phyloP scores from a whole-genome alignment of 352 stramenopile genomes.

The Phytophthora quininea region DNA sequence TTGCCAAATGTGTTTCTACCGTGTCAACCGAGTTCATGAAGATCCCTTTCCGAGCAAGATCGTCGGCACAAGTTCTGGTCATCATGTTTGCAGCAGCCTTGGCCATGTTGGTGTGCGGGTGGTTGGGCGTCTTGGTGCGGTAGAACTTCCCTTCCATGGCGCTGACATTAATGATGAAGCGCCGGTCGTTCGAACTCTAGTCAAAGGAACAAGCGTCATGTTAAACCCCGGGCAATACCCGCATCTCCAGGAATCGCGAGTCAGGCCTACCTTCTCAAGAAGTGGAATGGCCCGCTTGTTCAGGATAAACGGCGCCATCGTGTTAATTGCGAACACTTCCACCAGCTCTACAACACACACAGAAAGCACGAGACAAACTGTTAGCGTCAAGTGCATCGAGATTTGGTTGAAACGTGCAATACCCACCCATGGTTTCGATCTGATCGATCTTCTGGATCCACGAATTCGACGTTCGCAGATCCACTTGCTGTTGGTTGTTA shows the following conservation, averaged over 20 bases:
- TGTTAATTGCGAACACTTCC: constrained; percentile 92
- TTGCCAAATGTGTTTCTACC: constrained; percentile 24
- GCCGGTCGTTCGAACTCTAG: constrained; percentile 51
- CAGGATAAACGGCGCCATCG: constrained; percentile 94
- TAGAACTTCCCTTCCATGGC: constrained; percentile 98
- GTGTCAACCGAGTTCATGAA: constrained; percentile 97
- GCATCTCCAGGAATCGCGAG: not conserved
- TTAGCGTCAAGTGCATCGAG: not conserved
- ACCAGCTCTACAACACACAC: constrained; percentile 52
- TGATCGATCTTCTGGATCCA: constrained; percentile 89
- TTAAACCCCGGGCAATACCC: constrained; percentile 2
- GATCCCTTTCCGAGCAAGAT: constrained; percentile 88
- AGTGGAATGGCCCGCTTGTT: constrained; percentile 83
- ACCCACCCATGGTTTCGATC: constrained; percentile 70
- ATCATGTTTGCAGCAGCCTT: constrained; percentile 98
- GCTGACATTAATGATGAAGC: constrained; percentile 94
- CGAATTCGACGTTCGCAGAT: constrained; percentile 92
- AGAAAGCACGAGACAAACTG: constrained; percentile 12
- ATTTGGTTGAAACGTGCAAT: not conserved
- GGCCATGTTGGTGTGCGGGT: constrained; percentile 97
- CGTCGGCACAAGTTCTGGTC: constrained; percentile 90
- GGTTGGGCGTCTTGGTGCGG: constrained; percentile 92
- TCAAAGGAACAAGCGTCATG: not conserved
- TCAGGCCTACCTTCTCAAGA: constrained; percentile 53
- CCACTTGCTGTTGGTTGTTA: constrained; percentile 93